Percentiles rank a stretch among this genome's conserved stretches.
Evolutionary conservation across 805 yeast species (phyloP).

Genomic region (Candida peoriensis): DNA sequence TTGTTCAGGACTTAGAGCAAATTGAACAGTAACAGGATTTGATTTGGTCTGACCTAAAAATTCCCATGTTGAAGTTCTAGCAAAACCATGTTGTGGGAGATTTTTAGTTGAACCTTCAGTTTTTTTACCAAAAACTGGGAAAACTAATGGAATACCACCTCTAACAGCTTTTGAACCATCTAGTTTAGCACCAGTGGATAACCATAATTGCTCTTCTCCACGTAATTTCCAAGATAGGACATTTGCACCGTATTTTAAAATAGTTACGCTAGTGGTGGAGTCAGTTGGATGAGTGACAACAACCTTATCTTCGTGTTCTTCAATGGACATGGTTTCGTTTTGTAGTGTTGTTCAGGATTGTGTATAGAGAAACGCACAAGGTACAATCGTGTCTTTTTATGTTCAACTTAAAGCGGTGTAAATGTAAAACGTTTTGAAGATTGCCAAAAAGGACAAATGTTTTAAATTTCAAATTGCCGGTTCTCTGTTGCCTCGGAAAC

Average conservation of each 20-base stretch:
- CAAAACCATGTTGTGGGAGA: constrained; percentile 96
- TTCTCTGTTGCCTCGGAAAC: no score
- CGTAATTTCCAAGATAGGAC: constrained; percentile 73
- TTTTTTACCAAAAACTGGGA: constrained; percentile 86
- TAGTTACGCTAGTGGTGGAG: constrained; percentile 50
- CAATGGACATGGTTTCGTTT: constrained; percentile 45
- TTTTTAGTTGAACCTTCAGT: constrained; percentile 48
- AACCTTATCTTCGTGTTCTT: constrained; percentile 61
- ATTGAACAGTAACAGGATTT: constrained; percentile 75
- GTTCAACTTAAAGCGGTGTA: no score
- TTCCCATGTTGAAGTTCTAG: constrained; percentile 89
- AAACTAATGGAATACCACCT: constrained; percentile 96
- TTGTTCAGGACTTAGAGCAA: constrained; percentile 84
- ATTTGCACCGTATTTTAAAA: constrained; percentile 86
- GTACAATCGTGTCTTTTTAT: no score
- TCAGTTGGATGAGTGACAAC: constrained; percentile 50
- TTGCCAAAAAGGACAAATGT: no score
- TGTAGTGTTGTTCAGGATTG: no score
- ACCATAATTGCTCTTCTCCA: constrained; percentile 81
- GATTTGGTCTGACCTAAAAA: constrained; percentile 79
- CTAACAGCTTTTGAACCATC: constrained; percentile 94
- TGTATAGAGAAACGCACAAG: no score
- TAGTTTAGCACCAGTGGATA: constrained; percentile 67
- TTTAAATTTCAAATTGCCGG: no score
- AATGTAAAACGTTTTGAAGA: no score